A percentile compares a stretch with the other conserved stretches of the same genome.
Evolutionary conservation across 2,329 filamentous ascomycete genomes (phyloP).

Genomic region (Neonectria coccinea): DNA sequence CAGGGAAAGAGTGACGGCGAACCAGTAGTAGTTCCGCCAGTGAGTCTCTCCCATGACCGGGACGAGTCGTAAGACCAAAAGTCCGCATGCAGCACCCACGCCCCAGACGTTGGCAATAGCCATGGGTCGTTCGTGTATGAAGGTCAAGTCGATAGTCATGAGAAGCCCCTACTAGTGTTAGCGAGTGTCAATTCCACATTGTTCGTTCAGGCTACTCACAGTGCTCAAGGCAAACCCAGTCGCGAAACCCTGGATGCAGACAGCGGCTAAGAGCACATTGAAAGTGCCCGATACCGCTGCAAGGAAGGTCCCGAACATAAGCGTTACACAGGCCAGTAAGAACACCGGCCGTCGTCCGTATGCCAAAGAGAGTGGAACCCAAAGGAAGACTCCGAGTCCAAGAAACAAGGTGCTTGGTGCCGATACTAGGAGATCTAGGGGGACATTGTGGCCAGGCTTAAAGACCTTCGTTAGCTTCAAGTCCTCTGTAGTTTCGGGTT

Average conservation of each 20-base stretch:
- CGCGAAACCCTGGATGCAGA: background rate
- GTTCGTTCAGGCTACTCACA: background rate
- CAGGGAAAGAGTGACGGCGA: background rate
- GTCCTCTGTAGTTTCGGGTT: background rate
- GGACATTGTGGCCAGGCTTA: background rate
- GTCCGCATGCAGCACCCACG: background rate
- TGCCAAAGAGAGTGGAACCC: constrained; percentile 2
- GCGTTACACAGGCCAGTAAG: background rate
- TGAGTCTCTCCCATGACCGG: background rate
- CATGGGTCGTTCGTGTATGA: constrained; percentile 12
- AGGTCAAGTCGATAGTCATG: constrained; percentile 8
- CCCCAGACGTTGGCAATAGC: constrained; percentile 5
- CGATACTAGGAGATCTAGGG: background rate
- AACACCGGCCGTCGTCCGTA: constrained; percentile 4
- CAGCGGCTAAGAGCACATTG: background rate
- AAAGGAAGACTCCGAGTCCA: constrained; percentile 1
- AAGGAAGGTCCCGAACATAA: background rate
- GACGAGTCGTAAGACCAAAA: constrained; percentile 1
- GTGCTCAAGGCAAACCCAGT: background rate
- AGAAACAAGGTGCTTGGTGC: constrained; percentile 2
- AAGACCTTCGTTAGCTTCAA: background rate
- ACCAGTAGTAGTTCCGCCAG: constrained; percentile 5
- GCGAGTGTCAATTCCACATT: background rate
- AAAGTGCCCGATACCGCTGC: background rate
- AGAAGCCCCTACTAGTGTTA: background rate